Evolutionary conservation across 106 monocot genomes (phyloP).

Genomic region (Dioscorea zingiberensis): DNA sequence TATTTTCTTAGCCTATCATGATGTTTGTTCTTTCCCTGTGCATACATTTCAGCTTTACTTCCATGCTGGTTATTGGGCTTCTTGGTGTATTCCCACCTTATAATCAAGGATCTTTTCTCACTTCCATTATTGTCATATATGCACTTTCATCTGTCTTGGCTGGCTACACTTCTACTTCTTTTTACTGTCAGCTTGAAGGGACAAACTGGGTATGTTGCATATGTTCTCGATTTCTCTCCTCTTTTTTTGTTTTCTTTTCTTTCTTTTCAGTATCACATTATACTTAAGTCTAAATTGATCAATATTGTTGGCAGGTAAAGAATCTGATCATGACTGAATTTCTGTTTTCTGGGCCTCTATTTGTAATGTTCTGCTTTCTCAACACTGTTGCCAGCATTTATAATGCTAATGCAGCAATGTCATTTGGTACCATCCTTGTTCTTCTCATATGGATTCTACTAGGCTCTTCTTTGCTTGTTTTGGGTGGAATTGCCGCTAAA

Average conservation of each 20-base stretch:
- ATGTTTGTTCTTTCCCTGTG: neutral
- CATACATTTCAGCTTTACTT: slow-evolving; percentile 28
- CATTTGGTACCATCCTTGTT: slow-evolving; percentile 54
- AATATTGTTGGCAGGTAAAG: slow-evolving; percentile 28
- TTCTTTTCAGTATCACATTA: neutral
- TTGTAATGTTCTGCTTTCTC: slow-evolving; percentile 53
- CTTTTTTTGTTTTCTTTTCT: neutral
- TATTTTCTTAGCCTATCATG: no score
- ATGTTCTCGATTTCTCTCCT: neutral
- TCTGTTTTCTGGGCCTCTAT: slow-evolving; percentile 52
- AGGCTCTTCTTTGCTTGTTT: slow-evolving; percentile 47
- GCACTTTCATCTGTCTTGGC: slow-evolving; percentile 57
- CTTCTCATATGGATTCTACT: slow-evolving; percentile 49
- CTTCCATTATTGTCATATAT: slow-evolving; percentile 51
- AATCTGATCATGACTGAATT: slow-evolving; percentile 53
- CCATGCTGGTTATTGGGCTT: slow-evolving; percentile 45
- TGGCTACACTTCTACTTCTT: slow-evolving; percentile 51
- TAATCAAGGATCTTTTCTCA: slow-evolving; percentile 51
- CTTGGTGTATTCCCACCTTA: slow-evolving; percentile 57
- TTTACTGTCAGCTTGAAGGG: slow-evolving; percentile 61
- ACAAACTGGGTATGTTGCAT: slow-evolving; percentile 38
- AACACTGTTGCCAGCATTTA: slow-evolving; percentile 54
- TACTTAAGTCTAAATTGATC: neutral
- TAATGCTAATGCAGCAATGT: slow-evolving; percentile 51
- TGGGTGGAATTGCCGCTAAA: slow-evolving; percentile 61